Conservation (phyloP, 768 basidiomycete species). For the Russula dissimulans region DNA sequence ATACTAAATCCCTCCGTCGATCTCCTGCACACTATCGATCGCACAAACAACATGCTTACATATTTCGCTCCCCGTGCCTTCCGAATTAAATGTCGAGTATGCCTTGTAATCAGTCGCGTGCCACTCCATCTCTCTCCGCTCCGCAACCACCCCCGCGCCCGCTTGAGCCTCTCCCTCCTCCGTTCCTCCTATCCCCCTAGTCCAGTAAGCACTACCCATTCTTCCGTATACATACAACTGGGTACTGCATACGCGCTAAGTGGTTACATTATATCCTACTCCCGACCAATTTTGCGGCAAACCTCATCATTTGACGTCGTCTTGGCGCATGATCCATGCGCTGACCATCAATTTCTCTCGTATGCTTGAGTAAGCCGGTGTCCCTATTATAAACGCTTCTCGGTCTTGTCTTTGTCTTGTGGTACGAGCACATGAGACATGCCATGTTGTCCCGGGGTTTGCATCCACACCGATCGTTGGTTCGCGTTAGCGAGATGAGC, state of each 20-base stretch:
- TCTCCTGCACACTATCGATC: background rate
- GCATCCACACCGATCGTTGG: no score
- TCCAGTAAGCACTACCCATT: background rate
- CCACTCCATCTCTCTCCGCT: no score
- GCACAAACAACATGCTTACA: background rate
- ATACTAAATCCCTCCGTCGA: background rate
- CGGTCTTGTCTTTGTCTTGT: background rate
- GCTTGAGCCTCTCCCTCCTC: background rate
- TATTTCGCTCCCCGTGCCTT: background rate
- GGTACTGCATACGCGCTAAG: background rate
- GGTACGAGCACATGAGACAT: background rate
- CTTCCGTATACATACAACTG: background rate
- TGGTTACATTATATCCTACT: slow-evolving; percentile 5
- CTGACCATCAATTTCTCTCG: background rate
- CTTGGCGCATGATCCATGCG: background rate
- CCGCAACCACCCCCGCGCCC: no score
- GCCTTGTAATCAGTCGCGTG: background rate
- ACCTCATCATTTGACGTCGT: background rate
- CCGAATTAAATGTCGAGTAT: slow-evolving; percentile 5
- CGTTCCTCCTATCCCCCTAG: background rate
- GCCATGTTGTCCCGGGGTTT: background rate
- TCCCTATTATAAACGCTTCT: background rate
- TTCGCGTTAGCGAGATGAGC: background rate
- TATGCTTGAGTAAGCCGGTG: background rate
- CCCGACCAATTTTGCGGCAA: slow-evolving; percentile 1